These are phyloP conservation scores for Coniochaeta pulveracea DNA, from an alignment of 2,329 filamentous ascomycete species.

Conservation along the genomic window DNA sequence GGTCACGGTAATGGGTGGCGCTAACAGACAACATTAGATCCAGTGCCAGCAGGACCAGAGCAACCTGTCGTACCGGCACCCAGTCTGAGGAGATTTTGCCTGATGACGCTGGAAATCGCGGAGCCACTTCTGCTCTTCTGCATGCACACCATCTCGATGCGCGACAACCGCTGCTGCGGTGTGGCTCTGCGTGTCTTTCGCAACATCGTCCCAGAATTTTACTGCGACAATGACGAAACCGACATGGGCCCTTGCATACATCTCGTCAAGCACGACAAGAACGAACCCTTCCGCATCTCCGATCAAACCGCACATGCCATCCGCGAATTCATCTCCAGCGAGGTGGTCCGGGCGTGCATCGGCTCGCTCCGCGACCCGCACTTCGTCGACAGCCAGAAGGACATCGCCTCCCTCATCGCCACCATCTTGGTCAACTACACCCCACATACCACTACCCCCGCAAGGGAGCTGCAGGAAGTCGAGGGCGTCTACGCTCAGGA, in stretches of 20 bases:
- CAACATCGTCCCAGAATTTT: conserved; percentile 71
- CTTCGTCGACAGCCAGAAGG: conserved; percentile 92
- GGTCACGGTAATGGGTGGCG: no score
- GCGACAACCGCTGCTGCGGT: conserved; percentile 78
- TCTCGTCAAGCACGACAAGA: conserved; percentile 19
- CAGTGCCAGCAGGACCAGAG: no score
- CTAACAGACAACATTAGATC: no score
- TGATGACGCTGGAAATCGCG: conserved; percentile 66
- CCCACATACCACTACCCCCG: conserved; percentile 56
- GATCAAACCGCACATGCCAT: conserved; percentile 52
- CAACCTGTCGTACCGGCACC: conserved; percentile 26
- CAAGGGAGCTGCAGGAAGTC: conserved; percentile 64
- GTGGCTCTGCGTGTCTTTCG: conserved; percentile 81
- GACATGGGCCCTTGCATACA: conserved; percentile 7
- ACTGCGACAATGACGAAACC: conserved; percentile 11
- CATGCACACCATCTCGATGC: conserved; percentile 80
- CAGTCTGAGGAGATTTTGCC: conserved; percentile 69
- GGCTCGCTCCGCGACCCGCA: conserved; percentile 88
- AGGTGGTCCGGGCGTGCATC: conserved; percentile 83
- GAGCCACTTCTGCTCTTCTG: conserved; percentile 87
- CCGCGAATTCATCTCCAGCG: conserved; percentile 78
- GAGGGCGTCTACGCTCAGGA: conserved; percentile 63
- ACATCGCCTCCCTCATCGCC: conserved; percentile 79
- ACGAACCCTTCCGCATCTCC: conserved; percentile 34
- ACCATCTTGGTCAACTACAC: conserved; percentile 72